phyloP scores from a whole-genome alignment of 108 stramenopile species.

The Discostella stelligeroides region DNA sequence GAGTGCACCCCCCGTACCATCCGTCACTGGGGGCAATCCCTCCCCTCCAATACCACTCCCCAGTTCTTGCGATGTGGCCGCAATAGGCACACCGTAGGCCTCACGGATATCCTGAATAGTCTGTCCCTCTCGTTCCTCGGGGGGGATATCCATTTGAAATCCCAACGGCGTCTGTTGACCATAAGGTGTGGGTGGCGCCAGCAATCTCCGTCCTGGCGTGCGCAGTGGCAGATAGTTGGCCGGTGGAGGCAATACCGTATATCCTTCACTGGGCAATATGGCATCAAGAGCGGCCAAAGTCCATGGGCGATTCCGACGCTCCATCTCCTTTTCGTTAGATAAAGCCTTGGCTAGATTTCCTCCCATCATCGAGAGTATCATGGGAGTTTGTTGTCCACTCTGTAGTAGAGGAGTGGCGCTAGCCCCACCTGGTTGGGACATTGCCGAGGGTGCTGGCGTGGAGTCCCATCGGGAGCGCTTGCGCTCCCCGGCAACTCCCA shows the following conservation, averaged over 20 bases:
- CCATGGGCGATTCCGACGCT: slow-evolving; percentile 94
- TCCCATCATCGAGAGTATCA: slow-evolving; percentile 13
- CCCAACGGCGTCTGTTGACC: slow-evolving; percentile 72
- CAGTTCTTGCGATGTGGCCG: slow-evolving; percentile 60
- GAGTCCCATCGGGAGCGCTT: slow-evolving; percentile 81
- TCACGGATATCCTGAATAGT: slow-evolving; percentile 85
- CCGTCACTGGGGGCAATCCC: slow-evolving; percentile 6
- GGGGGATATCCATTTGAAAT: slow-evolving; percentile 93
- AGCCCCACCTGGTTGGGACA: slow-evolving; percentile 16
- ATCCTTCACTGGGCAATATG: slow-evolving; percentile 91
- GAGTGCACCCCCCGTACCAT: slow-evolving; percentile 55
- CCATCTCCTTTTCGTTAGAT: slow-evolving; percentile 92
- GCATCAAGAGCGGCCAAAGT: slow-evolving; percentile 96
- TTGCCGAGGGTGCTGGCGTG: slow-evolving; percentile 61
- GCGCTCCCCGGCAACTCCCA: slow-evolving; percentile 13
- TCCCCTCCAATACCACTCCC: slow-evolving; percentile 30
- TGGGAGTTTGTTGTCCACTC: slow-evolving; percentile 34
- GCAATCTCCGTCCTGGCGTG: slow-evolving; percentile 89
- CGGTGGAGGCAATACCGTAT: slow-evolving; percentile 89
- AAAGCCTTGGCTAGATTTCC: slow-evolving; percentile 85
- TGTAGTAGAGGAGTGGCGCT: slow-evolving; percentile 14
- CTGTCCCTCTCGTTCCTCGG: slow-evolving; percentile 79
- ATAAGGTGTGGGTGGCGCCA: slow-evolving; percentile 93
- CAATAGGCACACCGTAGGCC: slow-evolving; percentile 92
- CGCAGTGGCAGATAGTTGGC: slow-evolving; percentile 90